These are phyloP conservation scores for Boletellus sp. DNA, from an alignment of 768 basidiomycete species.

Conservation along the genomic window DNA sequence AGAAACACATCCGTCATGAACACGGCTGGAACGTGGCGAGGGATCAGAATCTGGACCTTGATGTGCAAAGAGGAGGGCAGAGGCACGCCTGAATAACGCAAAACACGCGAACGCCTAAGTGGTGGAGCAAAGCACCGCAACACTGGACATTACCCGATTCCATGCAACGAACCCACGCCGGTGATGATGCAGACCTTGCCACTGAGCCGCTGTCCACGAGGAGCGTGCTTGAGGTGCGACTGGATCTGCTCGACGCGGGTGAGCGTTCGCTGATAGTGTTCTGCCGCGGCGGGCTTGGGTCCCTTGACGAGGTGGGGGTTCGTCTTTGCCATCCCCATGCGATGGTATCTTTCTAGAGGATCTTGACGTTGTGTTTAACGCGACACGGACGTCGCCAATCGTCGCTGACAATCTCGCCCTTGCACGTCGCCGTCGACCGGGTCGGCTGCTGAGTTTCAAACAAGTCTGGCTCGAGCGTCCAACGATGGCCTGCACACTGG, in stretches of 20 bases:
- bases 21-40: conserved; percentile 1
- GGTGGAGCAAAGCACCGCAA: conserved; percentile 2
- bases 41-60: conserved; percentile 49
- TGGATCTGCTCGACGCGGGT: conserved; percentile 66
- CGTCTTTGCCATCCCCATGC: conserved; percentile 14
- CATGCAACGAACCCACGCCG: conserved; percentile 80
- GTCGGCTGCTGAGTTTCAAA: neutral
- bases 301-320: conserved; percentile 6
- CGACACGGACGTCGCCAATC: too few relatives aligned
- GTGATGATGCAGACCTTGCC: conserved; percentile 86
- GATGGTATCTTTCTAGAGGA: too few relatives aligned
- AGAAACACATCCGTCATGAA: conserved; percentile 1
- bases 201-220: conserved; percentile 55
- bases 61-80: conserved; percentile 71
- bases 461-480: too few relatives aligned
- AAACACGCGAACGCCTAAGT: conserved; percentile 11
- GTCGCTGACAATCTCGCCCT: neutral
- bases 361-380: too few relatives aligned
- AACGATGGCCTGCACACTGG: too few relatives aligned
- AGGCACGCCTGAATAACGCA: conserved; percentile 53
- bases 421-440: neutral
- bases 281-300: conserved; percentile 34
- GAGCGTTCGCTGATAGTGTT: conserved; percentile 57
- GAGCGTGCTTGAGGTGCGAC: conserved; percentile 54
- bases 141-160: conserved; percentile 66